Evolutionary conservation across 441 rosid genomes (phyloP), one percentile per base, ranked within the genome.

Genomic region (Daphne laureola): DNA sequence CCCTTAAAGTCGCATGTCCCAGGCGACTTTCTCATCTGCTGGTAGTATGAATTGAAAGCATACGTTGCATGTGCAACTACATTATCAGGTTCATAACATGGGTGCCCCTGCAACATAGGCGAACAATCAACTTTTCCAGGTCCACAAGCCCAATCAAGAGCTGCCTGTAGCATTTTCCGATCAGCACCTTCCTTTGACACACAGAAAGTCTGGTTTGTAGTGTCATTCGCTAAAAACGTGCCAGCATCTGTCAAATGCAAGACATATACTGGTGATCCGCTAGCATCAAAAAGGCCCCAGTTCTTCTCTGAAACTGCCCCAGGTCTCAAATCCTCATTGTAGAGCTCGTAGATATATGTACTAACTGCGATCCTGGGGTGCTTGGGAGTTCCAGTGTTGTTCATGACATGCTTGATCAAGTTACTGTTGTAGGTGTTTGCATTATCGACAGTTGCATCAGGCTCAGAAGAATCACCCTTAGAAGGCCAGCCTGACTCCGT

Each of bases 141-240:
- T 27, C 98, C 98, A 49, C 98, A 91, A 43, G 97, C 98, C 98
- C 98, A 92, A 59, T 92, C 98, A 16, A 92, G 76, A 36, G 86
- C 98, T 0, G 97, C 98, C 68, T 92, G 98, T 55, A 92, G 79
- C 95, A 79, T 80, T 80, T 89, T 89, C 27, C 51, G 70, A 58
- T 92, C 98, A 27, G 84, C 73, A 40, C 83, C 82, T 14, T 82
- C 83, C 68, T 76, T 82, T 0, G 81, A 85, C 42, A 86, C 77
- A 63, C 98, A 92, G 68, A 82, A 92, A 1, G 97, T 92, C 65
- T 88, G 95, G 71, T 89, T 92, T 12, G 95, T 89, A 21, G 98
- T 86, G 68, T 89, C 96, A 70, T 92, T 92, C 0, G 94, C 90
- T 56, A 89, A 69, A 51, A 81, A 76, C 1, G 82, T 80, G 23